A percentile compares a stretch with the other conserved stretches of the same genome.
Conservation (phyloP, 2,329 filamentous ascomycete species). For the Fusarium fujikuroi region DNA sequence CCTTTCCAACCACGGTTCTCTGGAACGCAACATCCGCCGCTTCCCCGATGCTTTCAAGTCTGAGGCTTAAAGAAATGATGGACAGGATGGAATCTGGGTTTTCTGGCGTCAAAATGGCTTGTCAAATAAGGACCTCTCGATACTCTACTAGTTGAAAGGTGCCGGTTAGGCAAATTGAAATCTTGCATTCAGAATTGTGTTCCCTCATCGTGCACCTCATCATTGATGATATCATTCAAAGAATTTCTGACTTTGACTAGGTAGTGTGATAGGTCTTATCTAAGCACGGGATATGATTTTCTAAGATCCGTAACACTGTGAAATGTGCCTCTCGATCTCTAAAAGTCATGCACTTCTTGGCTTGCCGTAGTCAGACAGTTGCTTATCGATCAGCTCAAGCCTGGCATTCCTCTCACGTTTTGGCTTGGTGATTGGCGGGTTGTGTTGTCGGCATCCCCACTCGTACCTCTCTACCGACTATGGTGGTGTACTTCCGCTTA, state of each 20-base stretch:
- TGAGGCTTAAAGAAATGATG: slow-evolving; percentile 62
- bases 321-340: not conserved
- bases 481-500: slow-evolving; percentile 7
- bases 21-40: slow-evolving; percentile 88
- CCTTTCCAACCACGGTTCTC: slow-evolving; percentile 89
- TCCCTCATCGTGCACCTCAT: slow-evolving; percentile 6
- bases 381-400: not conserved
- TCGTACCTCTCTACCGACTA: not conserved
- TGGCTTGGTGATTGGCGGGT: slow-evolving; percentile 13
- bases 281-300: not conserved
- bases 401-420: not conserved
- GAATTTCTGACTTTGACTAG: not conserved
- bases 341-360: not conserved
- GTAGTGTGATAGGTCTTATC: not conserved
- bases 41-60: slow-evolving; percentile 91
- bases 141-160: slow-evolving; percentile 48
- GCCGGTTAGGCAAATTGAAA: slow-evolving; percentile 51
- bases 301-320: not conserved
- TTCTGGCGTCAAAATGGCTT: slow-evolving; percentile 59
- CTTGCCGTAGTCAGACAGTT: not conserved
- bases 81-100: slow-evolving; percentile 53
- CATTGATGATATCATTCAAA: slow-evolving; percentile 9
- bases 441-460: slow-evolving; percentile 3
- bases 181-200: slow-evolving; percentile 42
- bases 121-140: slow-evolving; percentile 52